Base-by-base conservation (phyloP, 768 basidiomycete species). In the Pholiota molesta region DNA sequence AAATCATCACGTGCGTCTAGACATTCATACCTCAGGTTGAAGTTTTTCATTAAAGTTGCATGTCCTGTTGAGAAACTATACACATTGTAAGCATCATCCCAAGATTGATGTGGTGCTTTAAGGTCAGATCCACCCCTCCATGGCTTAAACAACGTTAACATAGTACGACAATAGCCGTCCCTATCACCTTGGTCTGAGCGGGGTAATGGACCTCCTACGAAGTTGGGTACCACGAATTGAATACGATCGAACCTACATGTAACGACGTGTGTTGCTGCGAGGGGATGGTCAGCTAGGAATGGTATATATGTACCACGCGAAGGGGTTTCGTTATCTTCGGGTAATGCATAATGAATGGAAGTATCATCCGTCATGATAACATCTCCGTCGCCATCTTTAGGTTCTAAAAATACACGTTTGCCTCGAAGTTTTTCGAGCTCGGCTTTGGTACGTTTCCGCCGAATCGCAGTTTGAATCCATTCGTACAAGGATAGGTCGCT, bases 1-100 rank as follows among this genome's bases (percentile, higher is more conserved):
- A 64, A 75, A 53, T 77, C 75, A 64, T 79, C 76, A 16, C 71
- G 33, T 3, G 72, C 71, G 69, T 79, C 75, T 8, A 73, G 52
- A 55, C 77, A 78, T 55, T 79, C 76, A 64, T 78, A 76, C n/a
- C 57, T 44, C 0, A 79, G 35, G 59, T 77, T 70, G 35, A 77
- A 70, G 57, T 75, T 74, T 16, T 60, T 52, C 56, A 78, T 77
- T 37, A 37, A 26, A 26, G 26, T 26, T 26, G 26, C 26, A 39
- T 55, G 69, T 42, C 8, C 16, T 2, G 21, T 72, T 5, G 54
- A 57, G 57, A 74, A 74, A 29, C 23, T 1, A 47, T 63, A n/a
- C 5, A 23, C 1, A 6, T 54, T 28, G 56, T 71, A 75, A 1
- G 63, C 66, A 2, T 67, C 59, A 35, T 70, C 69, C 74, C 74